These are phyloP conservation scores for Thymus mandschuricus DNA, from an alignment of 257 asterid genomes.

Conservation along the genomic window DNA sequence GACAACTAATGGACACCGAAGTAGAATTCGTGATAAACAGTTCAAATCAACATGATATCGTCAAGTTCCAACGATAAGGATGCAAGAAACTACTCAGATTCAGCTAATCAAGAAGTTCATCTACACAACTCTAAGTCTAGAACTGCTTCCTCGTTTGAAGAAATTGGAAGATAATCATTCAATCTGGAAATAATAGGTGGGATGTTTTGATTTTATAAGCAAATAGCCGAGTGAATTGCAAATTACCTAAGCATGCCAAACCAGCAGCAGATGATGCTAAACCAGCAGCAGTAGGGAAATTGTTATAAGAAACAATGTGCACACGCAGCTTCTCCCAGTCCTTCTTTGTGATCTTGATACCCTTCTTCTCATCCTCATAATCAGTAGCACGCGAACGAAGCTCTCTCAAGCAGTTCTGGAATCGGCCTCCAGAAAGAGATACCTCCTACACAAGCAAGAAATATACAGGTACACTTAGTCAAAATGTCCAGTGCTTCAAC, in stretches of 20 bases:
- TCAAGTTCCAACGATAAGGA: neutral
- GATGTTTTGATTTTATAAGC: conserved; percentile 2
- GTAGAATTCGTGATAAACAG: neutral
- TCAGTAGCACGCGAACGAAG: conserved; percentile 90
- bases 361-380: conserved; percentile 84
- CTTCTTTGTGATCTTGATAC: conserved; percentile 73
- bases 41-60: neutral
- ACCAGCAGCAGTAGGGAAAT: conserved; percentile 99
- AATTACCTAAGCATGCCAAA: conserved; percentile 93
- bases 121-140: conserved; percentile 17
- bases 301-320: conserved; percentile 89
- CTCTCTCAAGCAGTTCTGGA: conserved; percentile 88
- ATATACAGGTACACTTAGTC: conserved; percentile 19
- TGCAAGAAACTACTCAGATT: conserved; percentile 11
- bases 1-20: neutral
- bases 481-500: conserved; percentile 12
- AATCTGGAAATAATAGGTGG: neutral
- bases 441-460: conserved; percentile 73
- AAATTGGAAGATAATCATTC: conserved; percentile 21
- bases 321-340: conserved; percentile 91
- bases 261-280: conserved; percentile 99
- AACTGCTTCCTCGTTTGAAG: conserved; percentile 7
- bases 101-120: conserved; percentile 11
- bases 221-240: conserved; percentile 20
- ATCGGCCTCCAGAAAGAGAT: conserved; percentile 92